Base-by-base conservation (phyloP, 106 monocot species). In the Allium sativum region DNA sequence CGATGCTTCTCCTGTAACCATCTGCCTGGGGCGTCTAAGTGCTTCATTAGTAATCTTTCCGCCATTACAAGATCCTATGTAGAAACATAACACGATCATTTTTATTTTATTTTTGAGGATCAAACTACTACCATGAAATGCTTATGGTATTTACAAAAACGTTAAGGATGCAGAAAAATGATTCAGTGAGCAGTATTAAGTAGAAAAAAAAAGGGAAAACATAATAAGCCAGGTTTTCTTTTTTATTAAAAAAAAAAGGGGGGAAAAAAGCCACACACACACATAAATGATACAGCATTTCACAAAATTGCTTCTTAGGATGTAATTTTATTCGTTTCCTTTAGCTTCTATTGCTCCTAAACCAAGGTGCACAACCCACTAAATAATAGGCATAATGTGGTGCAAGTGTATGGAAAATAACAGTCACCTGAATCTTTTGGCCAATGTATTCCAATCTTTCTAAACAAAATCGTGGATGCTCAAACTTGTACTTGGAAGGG, bases 11-110 rank as follows among this genome's bases (percentile, higher is more conserved):
- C 92, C 42, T 84, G 85, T 61, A 98, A 31, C 84, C 84, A 98
- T 68, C 74, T 69, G 31, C 96, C 96, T n/a, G 96, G 96, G 6
- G 96, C 96, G 66, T 92, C 96, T 41, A 98, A 76, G 76, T 98
- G 92, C 78, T 98, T 98, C 92, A 98, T 98, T 9, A 98, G 84
- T 45, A 98, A 64, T 55, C 76, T 87, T 80, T 98, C 96, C 3
- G 96, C 96, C 88, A 98, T 79, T 42, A 92, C 92, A 21, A 98
- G 77, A 76, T 98, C 96, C 96, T 98, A 50, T 77, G 55, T 22
- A 5, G 31, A 31, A 31, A 31, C 31, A 31, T 31, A 31, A 31
- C 31, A 1, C 2, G 31, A 31, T 31, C n/a, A n/a, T n/a, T n/a
- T 31, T 31, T 31, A 31, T 31, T 31, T 31, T 5, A n/a, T n/a